Conservation (phyloP, 2,329 filamentous ascomycete species). For the Zymoseptoria brevis region DNA sequence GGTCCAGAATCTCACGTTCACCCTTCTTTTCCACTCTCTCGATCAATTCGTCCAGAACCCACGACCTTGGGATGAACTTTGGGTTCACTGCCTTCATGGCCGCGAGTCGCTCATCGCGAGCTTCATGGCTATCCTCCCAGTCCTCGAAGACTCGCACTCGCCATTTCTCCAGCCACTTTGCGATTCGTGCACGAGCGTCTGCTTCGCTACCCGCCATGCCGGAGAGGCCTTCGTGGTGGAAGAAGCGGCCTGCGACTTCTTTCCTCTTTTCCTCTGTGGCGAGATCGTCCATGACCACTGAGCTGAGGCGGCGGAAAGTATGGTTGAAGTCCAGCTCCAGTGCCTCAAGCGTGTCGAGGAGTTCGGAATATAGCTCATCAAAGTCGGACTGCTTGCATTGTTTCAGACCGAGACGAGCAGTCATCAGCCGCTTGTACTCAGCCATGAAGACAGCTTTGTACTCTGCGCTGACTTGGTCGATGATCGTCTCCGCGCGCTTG, state of each 20-base stretch:
- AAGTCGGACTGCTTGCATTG: constrained; percentile 66
- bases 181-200: constrained; percentile 59
- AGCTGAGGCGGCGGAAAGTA: constrained; percentile 75
- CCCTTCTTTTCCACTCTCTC: constrained; percentile 75
- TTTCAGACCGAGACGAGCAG: constrained; percentile 66
- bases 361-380: constrained; percentile 67
- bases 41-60: constrained; percentile 92
- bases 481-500: constrained; percentile 73
- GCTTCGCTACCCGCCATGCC: constrained; percentile 52
- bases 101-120: constrained; percentile 55
- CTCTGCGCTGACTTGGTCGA: constrained; percentile 73
- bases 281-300: constrained; percentile 54
- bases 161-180: constrained; percentile 77
- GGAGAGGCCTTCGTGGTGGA: constrained; percentile 64
- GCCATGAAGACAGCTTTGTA: constrained; percentile 78
- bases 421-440: constrained; percentile 88
- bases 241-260: constrained; percentile 64
- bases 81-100: constrained; percentile 86
- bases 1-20: constrained; percentile 68
- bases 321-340: constrained; percentile 88
- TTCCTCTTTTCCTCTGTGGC: constrained; percentile 56
- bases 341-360: constrained; percentile 72
- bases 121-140: constrained; percentile 52
- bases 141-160: constrained; percentile 63
- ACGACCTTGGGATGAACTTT: constrained; percentile 82